Percentiles rank a stretch among this genome's conserved stretches.
phyloP scores from a whole-genome alignment of 1,284 basidiomycete genomes.

The Pseudozyma sp. region DNA sequence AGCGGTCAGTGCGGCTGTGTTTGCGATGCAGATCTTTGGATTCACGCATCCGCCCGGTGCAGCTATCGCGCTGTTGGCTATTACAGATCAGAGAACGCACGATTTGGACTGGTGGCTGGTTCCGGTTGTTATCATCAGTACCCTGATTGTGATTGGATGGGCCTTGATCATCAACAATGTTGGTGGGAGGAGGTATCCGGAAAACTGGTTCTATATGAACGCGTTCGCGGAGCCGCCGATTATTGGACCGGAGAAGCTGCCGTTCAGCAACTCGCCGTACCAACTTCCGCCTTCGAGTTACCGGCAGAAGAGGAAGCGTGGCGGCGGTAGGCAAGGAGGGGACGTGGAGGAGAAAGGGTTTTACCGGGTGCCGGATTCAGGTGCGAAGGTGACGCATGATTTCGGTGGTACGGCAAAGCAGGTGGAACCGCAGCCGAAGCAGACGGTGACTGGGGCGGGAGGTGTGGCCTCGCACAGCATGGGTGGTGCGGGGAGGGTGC shows the following conservation, averaged over 20 bases:
- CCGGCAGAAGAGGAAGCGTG: constrained; percentile 11
- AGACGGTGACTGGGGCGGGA: neutral
- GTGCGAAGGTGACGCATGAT: constrained; percentile 14
- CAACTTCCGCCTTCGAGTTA: constrained; percentile 8
- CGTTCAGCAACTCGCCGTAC: constrained; percentile 24
- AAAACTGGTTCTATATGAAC: constrained; percentile 43
- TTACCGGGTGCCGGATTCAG: constrained; percentile 27
- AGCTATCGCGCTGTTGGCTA: constrained; percentile 49
- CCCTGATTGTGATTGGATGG: constrained; percentile 58
- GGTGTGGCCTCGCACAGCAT: constrained; percentile 3
- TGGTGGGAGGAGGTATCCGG: constrained; percentile 40
- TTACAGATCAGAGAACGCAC: constrained; percentile 42
- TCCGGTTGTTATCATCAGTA: constrained; percentile 30
- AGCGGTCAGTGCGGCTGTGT: constrained; percentile 34
- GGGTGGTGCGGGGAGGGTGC: constrained; percentile 11
- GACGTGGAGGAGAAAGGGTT: constrained; percentile 23
- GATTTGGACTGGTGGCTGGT: constrained; percentile 47
- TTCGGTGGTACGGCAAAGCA: constrained; percentile 3
- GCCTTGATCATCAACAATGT: constrained; percentile 62
- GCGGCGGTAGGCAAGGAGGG: neutral
- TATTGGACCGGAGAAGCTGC: constrained; percentile 39
- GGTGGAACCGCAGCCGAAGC: constrained; percentile 4
- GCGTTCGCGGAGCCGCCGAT: constrained; percentile 38
- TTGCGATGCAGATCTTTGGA: constrained; percentile 59
- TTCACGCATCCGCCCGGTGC: constrained; percentile 62